Percentiles rank a stretch among this genome's conserved stretches.
These are phyloP conservation scores for Nakazawaea siamensis DNA, from an alignment of 805 yeast genomes.

Conservation along the genomic window DNA sequence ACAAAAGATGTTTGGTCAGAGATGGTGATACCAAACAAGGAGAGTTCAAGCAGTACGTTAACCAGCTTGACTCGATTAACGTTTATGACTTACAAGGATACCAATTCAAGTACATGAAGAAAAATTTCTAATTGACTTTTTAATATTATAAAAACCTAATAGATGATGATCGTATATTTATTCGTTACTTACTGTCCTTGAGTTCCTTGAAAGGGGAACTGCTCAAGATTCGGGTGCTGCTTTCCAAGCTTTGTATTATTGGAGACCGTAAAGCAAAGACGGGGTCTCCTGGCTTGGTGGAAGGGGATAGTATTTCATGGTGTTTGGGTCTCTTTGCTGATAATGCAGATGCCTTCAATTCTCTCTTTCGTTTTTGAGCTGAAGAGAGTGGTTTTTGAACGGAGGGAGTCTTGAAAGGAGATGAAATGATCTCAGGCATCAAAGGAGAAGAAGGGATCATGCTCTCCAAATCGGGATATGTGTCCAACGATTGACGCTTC, in stretches of 20 bases:
- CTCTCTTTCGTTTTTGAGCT: no score
- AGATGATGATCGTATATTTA: no score
- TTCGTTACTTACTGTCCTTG: not conserved
- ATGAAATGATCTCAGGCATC: no score
- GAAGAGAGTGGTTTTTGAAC: no score
- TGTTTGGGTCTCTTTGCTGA: no score
- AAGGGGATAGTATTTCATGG: not conserved
- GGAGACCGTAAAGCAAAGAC: conserved; percentile 2
- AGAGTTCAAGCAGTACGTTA: not conserved
- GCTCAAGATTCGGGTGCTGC: not conserved
- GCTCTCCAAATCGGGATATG: no score
- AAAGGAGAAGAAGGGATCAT: conserved; percentile 4
- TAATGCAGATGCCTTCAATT: no score
- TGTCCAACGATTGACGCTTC: not conserved
- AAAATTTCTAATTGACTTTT: no score
- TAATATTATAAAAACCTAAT: no score
- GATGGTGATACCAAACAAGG: conserved; percentile 34
- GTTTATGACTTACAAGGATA: conserved; percentile 3
- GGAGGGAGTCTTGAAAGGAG: no score
- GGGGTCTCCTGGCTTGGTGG: conserved; percentile 8
- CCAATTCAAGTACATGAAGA: conserved; percentile 7
- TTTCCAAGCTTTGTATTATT: not conserved
- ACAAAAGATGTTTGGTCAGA: conserved; percentile 35
- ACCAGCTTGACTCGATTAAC: conserved; percentile 1
- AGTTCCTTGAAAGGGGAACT: conserved; percentile 1